Evolutionary conservation across 2,329 filamentous ascomycete genomes (phyloP).

Genomic region (Calonectria pseudoturangicola): DNA sequence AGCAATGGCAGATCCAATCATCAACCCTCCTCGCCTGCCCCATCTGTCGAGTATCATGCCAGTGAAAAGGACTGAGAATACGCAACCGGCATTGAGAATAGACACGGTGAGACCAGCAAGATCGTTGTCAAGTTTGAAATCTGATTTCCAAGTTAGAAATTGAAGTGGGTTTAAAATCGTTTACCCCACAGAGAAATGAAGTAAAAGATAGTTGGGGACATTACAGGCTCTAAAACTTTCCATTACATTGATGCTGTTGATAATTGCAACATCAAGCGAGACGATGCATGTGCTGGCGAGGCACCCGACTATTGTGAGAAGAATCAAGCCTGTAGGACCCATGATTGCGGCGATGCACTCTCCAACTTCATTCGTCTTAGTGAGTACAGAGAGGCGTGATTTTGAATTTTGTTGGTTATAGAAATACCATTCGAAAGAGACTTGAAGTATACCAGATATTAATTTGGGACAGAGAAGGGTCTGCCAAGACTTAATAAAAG

Average conservation of each 20-base stretch:
- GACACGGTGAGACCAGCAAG: slow-evolving; percentile 2
- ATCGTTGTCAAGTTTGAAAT: slow-evolving; percentile 15
- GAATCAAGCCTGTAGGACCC: neutral
- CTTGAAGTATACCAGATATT: neutral
- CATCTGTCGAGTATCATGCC: neutral
- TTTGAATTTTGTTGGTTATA: too few species aligned
- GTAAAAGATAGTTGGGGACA: too few species aligned
- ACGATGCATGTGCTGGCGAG: slow-evolving; percentile 4
- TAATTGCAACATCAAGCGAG: slow-evolving; percentile 6
- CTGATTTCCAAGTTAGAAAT: neutral
- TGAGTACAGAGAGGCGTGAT: too few species aligned
- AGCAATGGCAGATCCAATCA: slow-evolving; percentile 2
- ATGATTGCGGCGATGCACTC: neutral
- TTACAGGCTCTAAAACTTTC: slow-evolving; percentile 1
- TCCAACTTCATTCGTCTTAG: too few species aligned
- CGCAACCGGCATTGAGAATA: slow-evolving; percentile 1
- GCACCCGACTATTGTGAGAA: neutral
- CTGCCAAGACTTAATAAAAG: neutral
- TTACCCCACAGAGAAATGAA: neutral
- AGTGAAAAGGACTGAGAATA: neutral
- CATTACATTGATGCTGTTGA: slow-evolving; percentile 10
- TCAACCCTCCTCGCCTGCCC: neutral
- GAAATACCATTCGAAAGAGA: too few species aligned
- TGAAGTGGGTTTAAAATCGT: neutral
- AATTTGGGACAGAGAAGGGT: too few species aligned